phyloP scores from a whole-genome alignment of 2,329 filamentous ascomycete genomes.

The Exophiala viscosa region DNA sequence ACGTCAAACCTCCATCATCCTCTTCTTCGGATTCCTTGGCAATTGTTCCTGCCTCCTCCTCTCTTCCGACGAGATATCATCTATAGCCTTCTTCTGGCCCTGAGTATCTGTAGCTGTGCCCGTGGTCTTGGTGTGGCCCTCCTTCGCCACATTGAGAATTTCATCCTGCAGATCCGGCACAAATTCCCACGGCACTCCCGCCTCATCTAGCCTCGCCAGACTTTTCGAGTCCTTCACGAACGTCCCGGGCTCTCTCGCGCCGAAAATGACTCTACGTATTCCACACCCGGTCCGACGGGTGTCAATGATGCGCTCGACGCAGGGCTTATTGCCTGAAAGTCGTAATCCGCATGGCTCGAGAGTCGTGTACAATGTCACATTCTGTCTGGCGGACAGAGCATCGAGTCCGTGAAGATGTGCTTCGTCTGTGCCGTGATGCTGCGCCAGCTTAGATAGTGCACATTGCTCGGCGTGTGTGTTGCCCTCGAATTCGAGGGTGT shows the following conservation, averaged over 20 bases:
- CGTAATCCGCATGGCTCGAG: slow-evolving; percentile 60
- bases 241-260: slow-evolving; percentile 81
- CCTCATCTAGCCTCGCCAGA: slow-evolving; percentile 63
- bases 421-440: slow-evolving; percentile 43
- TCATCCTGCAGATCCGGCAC: slow-evolving; percentile 73
- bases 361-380: slow-evolving; percentile 76
- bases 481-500: slow-evolving; percentile 82
- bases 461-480: slow-evolving; percentile 98
- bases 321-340: slow-evolving; percentile 45
- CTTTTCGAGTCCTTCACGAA: slow-evolving; percentile 84
- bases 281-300: slow-evolving; percentile 43
- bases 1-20: slow-evolving; percentile 40
- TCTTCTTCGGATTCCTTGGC: slow-evolving; percentile 45
- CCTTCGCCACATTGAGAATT: slow-evolving; percentile 76
- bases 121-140: slow-evolving; percentile 60
- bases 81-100: slow-evolving; percentile 33
- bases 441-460: slow-evolving; percentile 69
- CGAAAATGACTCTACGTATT: slow-evolving; percentile 78
- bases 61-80: slow-evolving; percentile 39
- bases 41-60: slow-evolving; percentile 36
- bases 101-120: slow-evolving; percentile 12
- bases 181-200: slow-evolving; percentile 70
- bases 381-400: slow-evolving; percentile 44
- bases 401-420: slow-evolving; percentile 47
- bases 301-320: slow-evolving; percentile 71